Base-by-base conservation (phyloP, 2,329 filamentous ascomycete genomes). In the Colletotrichum lentis region DNA sequence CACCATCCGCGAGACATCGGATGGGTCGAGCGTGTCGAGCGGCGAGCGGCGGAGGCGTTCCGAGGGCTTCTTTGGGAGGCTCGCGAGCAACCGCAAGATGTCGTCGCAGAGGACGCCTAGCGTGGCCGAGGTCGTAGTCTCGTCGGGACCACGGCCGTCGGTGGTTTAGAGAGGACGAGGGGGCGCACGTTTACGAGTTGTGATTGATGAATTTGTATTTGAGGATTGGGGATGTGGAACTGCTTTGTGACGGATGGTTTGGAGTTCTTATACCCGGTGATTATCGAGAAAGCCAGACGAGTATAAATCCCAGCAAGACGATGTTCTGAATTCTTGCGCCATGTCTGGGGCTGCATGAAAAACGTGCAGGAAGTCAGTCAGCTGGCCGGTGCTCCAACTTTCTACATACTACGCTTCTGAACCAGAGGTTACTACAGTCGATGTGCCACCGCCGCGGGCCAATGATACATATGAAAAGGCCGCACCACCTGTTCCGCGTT, bases 1-100 rank as follows among this genome's bases (percentile, higher is more conserved):
- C 56, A 81, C 83, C 27, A 71, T 86, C n/a, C 77, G 78, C 53
- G 82, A 83, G 27, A 73, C 74, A 11, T 69, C 66, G 14, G 71
- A 72, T 56, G 73, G 70, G 22, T 75, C 72, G 10, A 75, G 78
- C 56, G 72, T 77, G 20, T 74, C 74, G 39, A 78, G 74, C 59
- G 75, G 73, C 59, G 80, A 82, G 64, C 77, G 74, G 71, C 76
- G 74, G 69, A 77, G 74, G 61, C 74, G 56, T 14, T 16, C 56
- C 14, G 72, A 71, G 11, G 76, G 77, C 5, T 73, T 81, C 47
- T 63, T 82, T 18, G 73, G 77, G 35, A 76, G 75, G 46, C 76
- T 82, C 20, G 44, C 56, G 69, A 76, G 76, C 8, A 74, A 73
- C 41, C 77, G 77, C 39, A 76, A 74, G 69, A 70, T 71, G 43